phyloP scores from a whole-genome alignment of 164 flowering plant genomes.

The Magnolia kwangsiensis region DNA sequence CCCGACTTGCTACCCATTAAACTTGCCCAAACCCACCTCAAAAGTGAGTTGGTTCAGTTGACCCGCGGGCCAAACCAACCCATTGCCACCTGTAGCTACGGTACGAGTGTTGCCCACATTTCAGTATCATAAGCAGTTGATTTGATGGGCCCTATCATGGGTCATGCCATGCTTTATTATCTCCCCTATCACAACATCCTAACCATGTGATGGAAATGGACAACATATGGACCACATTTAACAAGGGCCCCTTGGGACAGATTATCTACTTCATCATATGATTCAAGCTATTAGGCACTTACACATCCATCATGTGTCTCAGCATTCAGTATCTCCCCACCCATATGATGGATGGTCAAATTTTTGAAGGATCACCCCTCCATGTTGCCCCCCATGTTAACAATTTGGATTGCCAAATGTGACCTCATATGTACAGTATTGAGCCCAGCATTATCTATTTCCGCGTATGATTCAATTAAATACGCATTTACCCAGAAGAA shows the following conservation, averaged over 20 bases:
- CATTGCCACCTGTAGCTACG: background rate
- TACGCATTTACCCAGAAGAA: constrained; percentile 68
- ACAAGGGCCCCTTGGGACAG: background rate
- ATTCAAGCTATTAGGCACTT: background rate
- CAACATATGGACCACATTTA: no score
- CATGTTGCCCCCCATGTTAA: background rate
- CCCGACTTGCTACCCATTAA: no score
- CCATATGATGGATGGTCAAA: background rate
- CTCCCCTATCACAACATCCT: no score
- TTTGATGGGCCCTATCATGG: background rate
- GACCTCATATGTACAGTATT: background rate
- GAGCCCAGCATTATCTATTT: background rate
- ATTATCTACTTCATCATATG: background rate
- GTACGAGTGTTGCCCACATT: background rate
- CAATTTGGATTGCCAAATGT: background rate
- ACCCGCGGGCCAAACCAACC: no score
- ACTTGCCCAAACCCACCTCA: no score
- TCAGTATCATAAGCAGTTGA: background rate
- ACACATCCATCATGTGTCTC: background rate
- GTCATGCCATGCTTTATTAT: background rate
- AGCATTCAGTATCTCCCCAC: background rate
- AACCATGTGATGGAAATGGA: no score
- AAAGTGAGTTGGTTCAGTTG: no score
- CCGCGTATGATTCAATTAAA: background rate
- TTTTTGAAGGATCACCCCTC: background rate